Base-by-base conservation (phyloP, 148 eudicot genomes). In the Beta vulgaris region DNA sequence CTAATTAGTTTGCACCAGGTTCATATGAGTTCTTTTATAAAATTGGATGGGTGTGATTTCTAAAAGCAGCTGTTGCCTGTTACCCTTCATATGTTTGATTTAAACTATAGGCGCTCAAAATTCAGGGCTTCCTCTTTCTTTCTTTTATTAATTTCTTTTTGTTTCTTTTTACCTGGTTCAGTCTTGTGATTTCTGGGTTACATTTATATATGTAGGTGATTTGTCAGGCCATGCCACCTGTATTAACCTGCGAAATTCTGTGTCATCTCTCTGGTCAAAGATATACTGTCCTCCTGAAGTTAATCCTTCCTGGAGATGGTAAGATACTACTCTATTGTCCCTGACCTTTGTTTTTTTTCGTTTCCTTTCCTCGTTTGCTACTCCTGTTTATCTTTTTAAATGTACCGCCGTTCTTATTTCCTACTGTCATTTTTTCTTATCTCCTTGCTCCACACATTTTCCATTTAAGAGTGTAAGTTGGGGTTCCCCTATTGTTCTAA, bases 221-320 rank as follows among this genome's bases (percentile, higher is more conserved):
- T 39, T 81, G 75, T 58, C 82, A 80, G 88, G 82, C 63, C 70
- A 69, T 76, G 80, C 58, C n/a, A 54, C 72, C 68, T 46, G 40
- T 53, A 58, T 54, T 66, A 76, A 51, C 39, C 66, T 63, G 44
- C 85, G 58, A 54, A 77, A 34, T 68, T 69, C 68, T 49, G 39
- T 88, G 78, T 64, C 84, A 34, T 78, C 81, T 31, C 85, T 90
- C 69, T 86, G 82, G 80, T 80, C 88, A 36, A 90, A 81, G 84
- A 86, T 95, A 60, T 76, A 67, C 37, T 85, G 82, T 74, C 97
- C 98, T 19, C 75, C 72, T 63, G 97, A 95, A 87, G 89, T 88
- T 67, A 76, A 86, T 78, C 96, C 93, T 78, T 65, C 83, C 40
- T 95, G 98, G 98, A 90, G 89, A 92, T 95, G 98, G 98, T 95